Evolutionary conservation across 177 flowering plant species (phyloP).

Genomic region (Tripterygium wilfordii): DNA sequence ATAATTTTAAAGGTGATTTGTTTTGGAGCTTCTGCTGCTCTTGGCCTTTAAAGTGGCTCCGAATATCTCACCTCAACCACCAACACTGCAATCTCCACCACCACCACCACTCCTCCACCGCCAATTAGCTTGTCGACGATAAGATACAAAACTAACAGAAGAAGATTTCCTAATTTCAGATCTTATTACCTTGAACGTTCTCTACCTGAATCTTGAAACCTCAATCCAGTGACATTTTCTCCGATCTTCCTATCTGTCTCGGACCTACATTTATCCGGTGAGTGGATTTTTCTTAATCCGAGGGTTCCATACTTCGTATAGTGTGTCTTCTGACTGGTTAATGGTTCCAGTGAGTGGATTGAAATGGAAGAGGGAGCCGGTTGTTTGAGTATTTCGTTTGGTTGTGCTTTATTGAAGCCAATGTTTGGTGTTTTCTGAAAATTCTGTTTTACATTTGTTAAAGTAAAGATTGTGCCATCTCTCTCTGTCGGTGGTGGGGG

Average conservation of each 20-base stretch:
- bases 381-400: neutral
- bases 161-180: too few relatives aligned
- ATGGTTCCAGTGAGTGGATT: too few relatives aligned
- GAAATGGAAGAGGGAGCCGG: too few relatives aligned
- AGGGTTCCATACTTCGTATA: neutral
- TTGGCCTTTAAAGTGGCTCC: constrained; percentile 26
- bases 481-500: constrained; percentile 18
- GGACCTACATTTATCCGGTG: constrained; percentile 24
- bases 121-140: too few relatives aligned
- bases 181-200: constrained; percentile 10
- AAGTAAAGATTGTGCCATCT: neutral
- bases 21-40: too few relatives aligned
- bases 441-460: neutral
- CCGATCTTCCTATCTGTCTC: neutral
- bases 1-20: constrained; percentile 14
- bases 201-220: neutral
- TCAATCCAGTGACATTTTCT: neutral
- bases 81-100: too few relatives aligned
- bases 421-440: neutral
- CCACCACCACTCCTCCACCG: constrained; percentile 13
- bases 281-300: neutral
- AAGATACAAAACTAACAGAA: too few relatives aligned
- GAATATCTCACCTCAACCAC: constrained; percentile 15
- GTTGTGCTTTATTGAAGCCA: neutral
- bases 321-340: neutral